Base-by-base conservation (phyloP, 768 basidiomycete genomes). In the Sarcomyxa edulis region DNA sequence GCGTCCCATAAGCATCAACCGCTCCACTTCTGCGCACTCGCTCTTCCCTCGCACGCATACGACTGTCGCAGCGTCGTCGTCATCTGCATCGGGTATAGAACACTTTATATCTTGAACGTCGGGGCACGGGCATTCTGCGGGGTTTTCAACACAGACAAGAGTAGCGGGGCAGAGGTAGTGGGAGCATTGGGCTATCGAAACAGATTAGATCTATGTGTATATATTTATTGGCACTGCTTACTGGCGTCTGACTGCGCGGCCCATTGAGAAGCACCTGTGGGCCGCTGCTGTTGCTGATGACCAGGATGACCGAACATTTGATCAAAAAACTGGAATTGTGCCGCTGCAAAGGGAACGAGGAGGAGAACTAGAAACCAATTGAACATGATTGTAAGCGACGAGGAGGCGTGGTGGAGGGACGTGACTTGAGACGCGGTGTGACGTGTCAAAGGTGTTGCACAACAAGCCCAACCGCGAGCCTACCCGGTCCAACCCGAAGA, bases 291-390 rank as follows among this genome's bases (percentile, higher is more conserved):
- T 27, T 81, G 78, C 14, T 75, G 71, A 18, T 81, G 76, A 7
- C 73, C 71, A 26, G 75, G 74, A 16, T 73, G 66, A 28, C 77
- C 75, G 50, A 86, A 89, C 75, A 88, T 80, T 28, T 81, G 76
- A 44, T 83, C 78, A 51, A 90, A 90, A 59, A 87, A 84, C 32
- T 76, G 69, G 56, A 88, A 89, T 50, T 89, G 84, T n/a, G 78
- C 81, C 11, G 64, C 60, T 22, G 57, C 72, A 30, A 65, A 32
- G 16, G 64, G 59, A n/a, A n/a, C n/a, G n/a, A n/a, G n/a, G 11
- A 60, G 45, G 14, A 69, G 37, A 35, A 27, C 41, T 18, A 42
- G 3, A 2, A 27, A 25, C 32, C 39, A 29, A 34, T 27, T 25
- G 12, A 45, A 12, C 21, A 45, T 22, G 30, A 46, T 28, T 7